These are phyloP conservation scores for Meyerozyma guilliermondii DNA, from an alignment of 1,139 yeast species.

Conservation along the genomic window DNA sequence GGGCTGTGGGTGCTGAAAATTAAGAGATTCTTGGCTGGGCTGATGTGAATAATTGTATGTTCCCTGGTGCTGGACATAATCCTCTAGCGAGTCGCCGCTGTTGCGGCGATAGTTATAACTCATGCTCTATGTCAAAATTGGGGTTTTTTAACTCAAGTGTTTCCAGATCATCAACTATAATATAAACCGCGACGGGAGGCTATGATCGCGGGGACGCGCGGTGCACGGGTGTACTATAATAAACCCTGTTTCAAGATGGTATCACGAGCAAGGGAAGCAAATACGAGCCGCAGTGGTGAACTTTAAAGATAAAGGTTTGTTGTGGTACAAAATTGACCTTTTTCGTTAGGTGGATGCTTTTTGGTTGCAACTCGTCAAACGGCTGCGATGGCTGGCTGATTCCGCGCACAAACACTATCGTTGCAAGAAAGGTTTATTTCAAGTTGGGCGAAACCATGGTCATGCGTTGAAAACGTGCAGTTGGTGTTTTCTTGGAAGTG, in stretches of 20 bases:
- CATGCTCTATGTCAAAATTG: background rate
- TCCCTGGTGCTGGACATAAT: background rate
- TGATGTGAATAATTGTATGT: conserved; percentile 1
- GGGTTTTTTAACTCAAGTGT: background rate
- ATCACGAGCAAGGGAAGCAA: background rate
- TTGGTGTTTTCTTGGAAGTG: too few species aligned
- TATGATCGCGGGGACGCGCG: background rate
- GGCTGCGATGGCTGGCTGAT: conserved; percentile 1
- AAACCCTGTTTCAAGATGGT: background rate
- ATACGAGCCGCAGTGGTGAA: too few species aligned
- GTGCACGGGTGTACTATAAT: background rate
- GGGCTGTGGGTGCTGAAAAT: conserved; percentile 10
- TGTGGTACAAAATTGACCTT: too few species aligned
- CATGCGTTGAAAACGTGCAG: too few species aligned
- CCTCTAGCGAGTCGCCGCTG: conserved; percentile 1
- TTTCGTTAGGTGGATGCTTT: background rate
- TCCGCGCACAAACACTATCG: background rate
- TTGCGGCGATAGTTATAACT: conserved; percentile 1
- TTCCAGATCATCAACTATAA: background rate
- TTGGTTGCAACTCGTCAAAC: background rate
- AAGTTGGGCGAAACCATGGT: too few species aligned
- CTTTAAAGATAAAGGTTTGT: too few species aligned
- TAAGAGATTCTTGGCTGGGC: conserved; percentile 3
- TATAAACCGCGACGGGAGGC: background rate
- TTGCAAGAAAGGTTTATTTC: too few species aligned